Conservation (phyloP, 495 filamentous ascomycete species). For the Xylaria grammica region DNA sequence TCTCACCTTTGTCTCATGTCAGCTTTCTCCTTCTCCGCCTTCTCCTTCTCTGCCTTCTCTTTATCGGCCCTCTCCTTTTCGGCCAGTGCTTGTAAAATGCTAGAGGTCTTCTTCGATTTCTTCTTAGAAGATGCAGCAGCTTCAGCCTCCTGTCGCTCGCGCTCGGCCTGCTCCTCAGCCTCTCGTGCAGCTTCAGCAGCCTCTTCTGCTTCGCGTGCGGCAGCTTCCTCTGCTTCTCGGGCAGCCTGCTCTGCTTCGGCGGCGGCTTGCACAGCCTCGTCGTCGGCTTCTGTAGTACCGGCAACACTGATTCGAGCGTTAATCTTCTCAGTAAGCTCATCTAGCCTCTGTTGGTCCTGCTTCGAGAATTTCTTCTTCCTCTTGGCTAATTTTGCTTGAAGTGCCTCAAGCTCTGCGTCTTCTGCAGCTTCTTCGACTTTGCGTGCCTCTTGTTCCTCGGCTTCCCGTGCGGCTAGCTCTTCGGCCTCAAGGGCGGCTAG, state of each 20-base stretch:
- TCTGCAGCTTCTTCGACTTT: constrained; percentile 36
- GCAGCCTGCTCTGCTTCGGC: constrained; percentile 41
- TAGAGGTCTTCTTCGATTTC: constrained; percentile 49
- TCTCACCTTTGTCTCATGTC: constrained; percentile 10
- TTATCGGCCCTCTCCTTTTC: constrained; percentile 36
- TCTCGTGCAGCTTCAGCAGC: constrained; percentile 23
- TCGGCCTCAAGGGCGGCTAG: neutral
- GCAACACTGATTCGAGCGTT: constrained; percentile 27
- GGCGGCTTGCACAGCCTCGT: neutral
- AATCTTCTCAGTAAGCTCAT: constrained; percentile 43
- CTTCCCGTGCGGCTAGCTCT: neutral
- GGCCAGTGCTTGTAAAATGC: too few species aligned
- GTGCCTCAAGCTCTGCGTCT: constrained; percentile 25
- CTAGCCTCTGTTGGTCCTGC: constrained; percentile 41
- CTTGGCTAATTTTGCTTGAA: constrained; percentile 28
- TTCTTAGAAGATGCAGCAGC: constrained; percentile 39
- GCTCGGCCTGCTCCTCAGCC: constrained; percentile 34
- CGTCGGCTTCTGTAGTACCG: neutral
- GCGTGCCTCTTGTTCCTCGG: constrained; percentile 24
- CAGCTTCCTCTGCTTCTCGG: constrained; percentile 41
- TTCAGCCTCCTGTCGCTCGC: constrained; percentile 40
- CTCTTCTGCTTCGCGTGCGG: constrained; percentile 19
- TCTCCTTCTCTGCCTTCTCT: constrained; percentile 24
- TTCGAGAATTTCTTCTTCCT: constrained; percentile 37
- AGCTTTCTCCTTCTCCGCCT: constrained; percentile 27